These are phyloP conservation scores for Hyaloscypha finlandica DNA, from an alignment of 495 filamentous ascomycete species.

Conservation along the genomic window DNA sequence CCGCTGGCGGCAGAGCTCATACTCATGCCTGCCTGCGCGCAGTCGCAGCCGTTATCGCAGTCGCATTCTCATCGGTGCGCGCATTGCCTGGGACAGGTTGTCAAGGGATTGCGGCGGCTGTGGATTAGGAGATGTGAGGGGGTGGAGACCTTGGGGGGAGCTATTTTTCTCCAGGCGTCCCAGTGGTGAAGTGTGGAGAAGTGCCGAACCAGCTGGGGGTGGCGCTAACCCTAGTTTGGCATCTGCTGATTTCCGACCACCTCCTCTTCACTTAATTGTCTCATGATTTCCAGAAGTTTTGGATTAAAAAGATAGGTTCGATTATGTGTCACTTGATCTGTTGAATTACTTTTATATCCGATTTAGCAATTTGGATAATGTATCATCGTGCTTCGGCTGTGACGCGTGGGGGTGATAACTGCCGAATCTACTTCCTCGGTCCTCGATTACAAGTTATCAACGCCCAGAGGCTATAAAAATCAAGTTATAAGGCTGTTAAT, in stretches of 20 bases:
- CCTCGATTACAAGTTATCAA: too few relatives aligned
- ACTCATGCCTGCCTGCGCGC: slow-evolving; percentile 14
- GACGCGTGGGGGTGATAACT: background rate
- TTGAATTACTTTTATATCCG: background rate
- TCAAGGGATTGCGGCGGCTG: background rate
- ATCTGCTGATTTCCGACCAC: background rate
- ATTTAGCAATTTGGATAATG: background rate
- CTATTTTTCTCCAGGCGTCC: background rate
- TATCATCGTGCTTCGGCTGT: background rate
- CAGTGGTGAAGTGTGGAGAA: background rate
- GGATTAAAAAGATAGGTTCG: background rate
- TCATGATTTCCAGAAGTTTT: background rate
- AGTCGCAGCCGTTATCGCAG: background rate
- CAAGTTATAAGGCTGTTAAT: too few relatives aligned
- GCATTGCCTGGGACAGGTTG: background rate
- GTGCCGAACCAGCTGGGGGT: background rate
- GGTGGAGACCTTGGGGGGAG: background rate
- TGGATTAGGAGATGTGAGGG: background rate
- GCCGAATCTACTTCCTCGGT: background rate
- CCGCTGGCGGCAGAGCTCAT: slow-evolving; percentile 19
- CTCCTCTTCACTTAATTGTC: background rate
- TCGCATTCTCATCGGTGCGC: background rate
- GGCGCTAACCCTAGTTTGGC: background rate
- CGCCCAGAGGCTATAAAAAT: too few relatives aligned
- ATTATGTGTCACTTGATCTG: background rate